Percentiles rank a stretch among this genome's conserved stretches.
These are phyloP conservation scores for Trichophyton benhamiae DNA, from an alignment of 2,329 filamentous ascomycete species.

Conservation along the genomic window DNA sequence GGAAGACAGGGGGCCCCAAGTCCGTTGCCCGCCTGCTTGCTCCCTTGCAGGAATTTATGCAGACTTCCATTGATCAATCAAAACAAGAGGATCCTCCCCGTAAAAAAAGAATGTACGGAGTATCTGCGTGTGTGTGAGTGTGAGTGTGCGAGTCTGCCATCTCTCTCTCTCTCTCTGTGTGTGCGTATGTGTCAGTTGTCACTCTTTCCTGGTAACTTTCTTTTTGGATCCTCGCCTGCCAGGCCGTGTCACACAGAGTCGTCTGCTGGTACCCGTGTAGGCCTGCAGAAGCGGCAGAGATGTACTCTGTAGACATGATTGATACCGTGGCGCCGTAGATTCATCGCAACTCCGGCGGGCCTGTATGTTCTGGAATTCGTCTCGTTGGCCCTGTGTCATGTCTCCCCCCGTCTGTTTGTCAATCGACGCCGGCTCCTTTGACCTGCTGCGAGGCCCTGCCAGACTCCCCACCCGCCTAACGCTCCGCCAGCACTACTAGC, in stretches of 20 bases:
- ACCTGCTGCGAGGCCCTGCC: not conserved
- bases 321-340: not conserved
- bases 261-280: not conserved
- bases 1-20: slow-evolving; percentile 1
- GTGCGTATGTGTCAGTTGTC: no score
- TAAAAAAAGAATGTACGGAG: not conserved
- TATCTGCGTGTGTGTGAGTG: no score
- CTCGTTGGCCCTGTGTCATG: not conserved
- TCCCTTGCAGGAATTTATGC: not conserved
- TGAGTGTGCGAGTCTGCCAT: no score
- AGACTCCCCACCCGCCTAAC: not conserved
- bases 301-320: not conserved
- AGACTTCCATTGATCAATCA: slow-evolving; percentile 3
- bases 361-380: not conserved
- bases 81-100: not conserved
- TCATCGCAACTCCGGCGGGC: not conserved
- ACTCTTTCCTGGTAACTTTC: not conserved
- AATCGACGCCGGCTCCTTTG: not conserved
- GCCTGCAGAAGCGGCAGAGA: not conserved
- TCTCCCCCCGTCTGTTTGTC: not conserved
- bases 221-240: not conserved
- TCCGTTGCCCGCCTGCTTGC: not conserved
- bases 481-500: not conserved
- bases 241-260: not conserved
- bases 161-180: no score